phyloP scores from a whole-genome alignment of 495 filamentous ascomycete genomes.

The Tuber umbilicatum region DNA sequence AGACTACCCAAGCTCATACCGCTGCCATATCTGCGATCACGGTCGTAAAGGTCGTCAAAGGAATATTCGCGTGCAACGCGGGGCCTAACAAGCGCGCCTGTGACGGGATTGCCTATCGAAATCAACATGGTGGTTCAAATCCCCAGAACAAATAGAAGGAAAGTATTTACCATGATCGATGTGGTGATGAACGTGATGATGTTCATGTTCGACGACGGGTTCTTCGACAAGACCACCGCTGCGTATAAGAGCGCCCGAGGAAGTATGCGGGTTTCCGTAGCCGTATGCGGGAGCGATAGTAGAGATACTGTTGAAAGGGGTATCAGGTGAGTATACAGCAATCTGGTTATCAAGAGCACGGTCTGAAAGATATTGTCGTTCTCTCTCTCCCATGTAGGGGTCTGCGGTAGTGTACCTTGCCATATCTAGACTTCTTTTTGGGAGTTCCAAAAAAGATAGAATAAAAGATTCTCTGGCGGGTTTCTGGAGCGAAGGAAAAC shows the following conservation, averaged over 20 bases:
- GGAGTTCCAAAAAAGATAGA: conserved; percentile 10
- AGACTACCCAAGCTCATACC: conserved; percentile 37
- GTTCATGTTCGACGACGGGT: conserved; percentile 40
- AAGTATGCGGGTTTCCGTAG: conserved; percentile 22
- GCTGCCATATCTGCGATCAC: conserved; percentile 34
- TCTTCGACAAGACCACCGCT: conserved; percentile 36
- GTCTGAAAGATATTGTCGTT: conserved; percentile 18
- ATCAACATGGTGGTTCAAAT: conserved; percentile 30
- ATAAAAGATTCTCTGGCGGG: conserved; percentile 6
- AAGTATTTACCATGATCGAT: conserved; percentile 70
- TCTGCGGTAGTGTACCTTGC: conserved; percentile 26
- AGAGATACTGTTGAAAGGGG: conserved; percentile 18
- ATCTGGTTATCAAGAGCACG: conserved; percentile 25
- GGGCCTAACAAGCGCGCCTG: conserved; percentile 21
- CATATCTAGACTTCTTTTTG: conserved; percentile 21
- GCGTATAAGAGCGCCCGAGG: conserved; percentile 17
- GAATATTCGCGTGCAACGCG: conserved; percentile 36
- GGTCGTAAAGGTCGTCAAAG: conserved; percentile 38
- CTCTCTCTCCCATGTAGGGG: conserved; percentile 13
- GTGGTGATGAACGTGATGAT: conserved; percentile 56
- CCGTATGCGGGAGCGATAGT: conserved; percentile 31
- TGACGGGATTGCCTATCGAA: conserved; percentile 21
- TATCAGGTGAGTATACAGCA: conserved; percentile 27
- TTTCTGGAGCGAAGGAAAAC: background rate
- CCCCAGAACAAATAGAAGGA: conserved; percentile 1